phyloP scores from a whole-genome alignment of 257 asterid genomes.

The Nicotiana knightiana region DNA sequence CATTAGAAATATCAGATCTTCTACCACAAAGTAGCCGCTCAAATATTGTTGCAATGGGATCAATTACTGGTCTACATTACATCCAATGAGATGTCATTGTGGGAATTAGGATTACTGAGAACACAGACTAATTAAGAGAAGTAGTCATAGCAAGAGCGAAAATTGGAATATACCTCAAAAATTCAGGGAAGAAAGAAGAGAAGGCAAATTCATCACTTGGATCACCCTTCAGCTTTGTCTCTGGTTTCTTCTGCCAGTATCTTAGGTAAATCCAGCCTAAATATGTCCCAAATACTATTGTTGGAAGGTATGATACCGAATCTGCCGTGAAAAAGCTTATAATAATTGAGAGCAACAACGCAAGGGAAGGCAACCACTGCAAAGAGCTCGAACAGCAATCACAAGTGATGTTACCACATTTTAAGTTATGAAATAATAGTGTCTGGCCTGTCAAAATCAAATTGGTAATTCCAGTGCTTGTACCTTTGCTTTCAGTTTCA shows the following conservation, averaged over 20 bases:
- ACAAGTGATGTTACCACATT: slow-evolving; percentile 5
- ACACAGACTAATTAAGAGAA: not conserved
- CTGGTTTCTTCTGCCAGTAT: slow-evolving; percentile 79
- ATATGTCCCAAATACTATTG: slow-evolving; percentile 69
- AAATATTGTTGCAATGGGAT: slow-evolving; percentile 65
- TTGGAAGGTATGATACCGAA: slow-evolving; percentile 69
- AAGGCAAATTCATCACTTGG: slow-evolving; percentile 92
- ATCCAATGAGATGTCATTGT: slow-evolving; percentile 18
- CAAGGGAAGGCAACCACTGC: slow-evolving; percentile 93
- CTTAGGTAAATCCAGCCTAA: slow-evolving; percentile 90
- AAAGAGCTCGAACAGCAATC: slow-evolving; percentile 23
- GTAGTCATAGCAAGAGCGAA: not conserved
- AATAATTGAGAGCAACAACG: slow-evolving; percentile 47
- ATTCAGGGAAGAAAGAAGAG: slow-evolving; percentile 73
- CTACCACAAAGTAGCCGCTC: slow-evolving; percentile 74
- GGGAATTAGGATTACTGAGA: not conserved
- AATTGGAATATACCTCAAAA: slow-evolving; percentile 41
- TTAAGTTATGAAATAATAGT: not conserved
- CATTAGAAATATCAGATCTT: slow-evolving; percentile 55
- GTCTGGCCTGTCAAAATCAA: slow-evolving; percentile 1
- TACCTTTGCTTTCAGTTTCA: slow-evolving; percentile 81
- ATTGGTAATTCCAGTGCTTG: slow-evolving; percentile 13
- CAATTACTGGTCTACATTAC: slow-evolving; percentile 60
- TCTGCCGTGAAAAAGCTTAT: slow-evolving; percentile 69
- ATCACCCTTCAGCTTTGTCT: slow-evolving; percentile 75